Evolutionary conservation across 192 early-diverging fungal species (phyloP).

Genomic region (Coemansia sp.): DNA sequence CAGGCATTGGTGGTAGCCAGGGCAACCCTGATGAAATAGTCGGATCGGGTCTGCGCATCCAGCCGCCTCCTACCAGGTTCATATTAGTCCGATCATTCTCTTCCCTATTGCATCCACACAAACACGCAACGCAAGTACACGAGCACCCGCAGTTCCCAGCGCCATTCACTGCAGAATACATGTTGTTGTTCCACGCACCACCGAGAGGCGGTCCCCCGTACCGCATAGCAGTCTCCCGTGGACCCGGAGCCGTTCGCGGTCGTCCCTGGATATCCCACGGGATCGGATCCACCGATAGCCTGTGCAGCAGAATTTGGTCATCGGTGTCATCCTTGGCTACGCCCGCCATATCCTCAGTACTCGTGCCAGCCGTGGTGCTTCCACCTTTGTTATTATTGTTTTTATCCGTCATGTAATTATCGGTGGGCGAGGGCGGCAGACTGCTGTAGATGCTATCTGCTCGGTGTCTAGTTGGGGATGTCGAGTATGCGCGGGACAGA

Average conservation of each 20-base stretch:
- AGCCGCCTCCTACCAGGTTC: too few species aligned
- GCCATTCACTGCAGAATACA: not conserved
- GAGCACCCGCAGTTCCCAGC: not conserved
- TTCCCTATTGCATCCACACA: not conserved
- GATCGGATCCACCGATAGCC: slow-evolving; percentile 2
- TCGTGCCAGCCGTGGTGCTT: not conserved
- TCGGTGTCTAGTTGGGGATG: not conserved
- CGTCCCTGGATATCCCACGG: not conserved
- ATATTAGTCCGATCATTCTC: too few species aligned
- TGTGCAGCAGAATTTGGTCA: not conserved
- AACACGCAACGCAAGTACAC: not conserved
- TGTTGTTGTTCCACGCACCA: not conserved
- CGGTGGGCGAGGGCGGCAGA: not conserved
- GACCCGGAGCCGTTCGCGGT: not conserved
- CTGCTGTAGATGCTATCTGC: not conserved
- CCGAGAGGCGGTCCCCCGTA: not conserved
- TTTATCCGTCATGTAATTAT: too few species aligned
- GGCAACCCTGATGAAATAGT: too few species aligned
- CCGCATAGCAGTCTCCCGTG: not conserved
- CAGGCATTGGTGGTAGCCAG: too few species aligned
- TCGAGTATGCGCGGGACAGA: not conserved
- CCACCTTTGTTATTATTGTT: not conserved
- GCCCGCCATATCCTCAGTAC: not conserved
- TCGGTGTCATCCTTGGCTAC: not conserved
- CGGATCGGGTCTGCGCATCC: too few species aligned